These are phyloP conservation scores for Penicillium sp. DNA, from an alignment of 2,329 filamentous ascomycete species.

Conservation along the genomic window DNA sequence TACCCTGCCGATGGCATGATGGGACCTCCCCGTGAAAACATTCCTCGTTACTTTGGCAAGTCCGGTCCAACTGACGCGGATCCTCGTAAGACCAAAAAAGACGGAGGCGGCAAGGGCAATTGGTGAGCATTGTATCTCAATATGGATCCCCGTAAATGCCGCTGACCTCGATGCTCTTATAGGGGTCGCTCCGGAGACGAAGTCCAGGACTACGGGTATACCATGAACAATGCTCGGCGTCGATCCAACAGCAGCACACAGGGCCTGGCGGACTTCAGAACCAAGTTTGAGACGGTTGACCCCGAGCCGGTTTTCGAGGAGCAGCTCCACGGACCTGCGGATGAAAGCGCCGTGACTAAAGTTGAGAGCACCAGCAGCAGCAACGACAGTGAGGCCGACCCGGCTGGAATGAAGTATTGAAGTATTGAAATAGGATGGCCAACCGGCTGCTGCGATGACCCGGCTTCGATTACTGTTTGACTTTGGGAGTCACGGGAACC, in stretches of 20 bases:
- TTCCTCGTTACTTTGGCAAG: constrained; percentile 94
- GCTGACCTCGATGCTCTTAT: constrained; percentile 9
- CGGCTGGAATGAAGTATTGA: constrained; percentile 10
- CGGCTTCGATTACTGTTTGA: not conserved
- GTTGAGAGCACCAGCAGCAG: constrained; percentile 52
- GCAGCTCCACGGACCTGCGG: constrained; percentile 68
- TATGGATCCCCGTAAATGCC: constrained; percentile 3
- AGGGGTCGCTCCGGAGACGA: constrained; percentile 88
- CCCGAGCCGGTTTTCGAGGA: constrained; percentile 92
- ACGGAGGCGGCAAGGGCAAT: constrained; percentile 88
- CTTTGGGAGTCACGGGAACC: not conserved
- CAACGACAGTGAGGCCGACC: constrained; percentile 25
- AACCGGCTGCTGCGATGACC: not conserved
- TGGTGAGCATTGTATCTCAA: constrained; percentile 64
- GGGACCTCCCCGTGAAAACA: constrained; percentile 63
- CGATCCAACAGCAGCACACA: constrained; percentile 87
- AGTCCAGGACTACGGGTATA: constrained; percentile 79
- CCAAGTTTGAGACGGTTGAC: constrained; percentile 93
- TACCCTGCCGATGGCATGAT: constrained; percentile 77
- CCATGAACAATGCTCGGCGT: constrained; percentile 80
- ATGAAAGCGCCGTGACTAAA: constrained; percentile 23
- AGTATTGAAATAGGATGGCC: not conserved
- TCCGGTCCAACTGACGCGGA: constrained; percentile 76
- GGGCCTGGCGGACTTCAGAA: constrained; percentile 79
- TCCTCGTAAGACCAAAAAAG: constrained; percentile 96